A percentile compares a stretch with the other conserved stretches of the same genome.
Conservation (phyloP, 176 grass and related monocot genomes). For the Dendrocalamus sinicus region DNA sequence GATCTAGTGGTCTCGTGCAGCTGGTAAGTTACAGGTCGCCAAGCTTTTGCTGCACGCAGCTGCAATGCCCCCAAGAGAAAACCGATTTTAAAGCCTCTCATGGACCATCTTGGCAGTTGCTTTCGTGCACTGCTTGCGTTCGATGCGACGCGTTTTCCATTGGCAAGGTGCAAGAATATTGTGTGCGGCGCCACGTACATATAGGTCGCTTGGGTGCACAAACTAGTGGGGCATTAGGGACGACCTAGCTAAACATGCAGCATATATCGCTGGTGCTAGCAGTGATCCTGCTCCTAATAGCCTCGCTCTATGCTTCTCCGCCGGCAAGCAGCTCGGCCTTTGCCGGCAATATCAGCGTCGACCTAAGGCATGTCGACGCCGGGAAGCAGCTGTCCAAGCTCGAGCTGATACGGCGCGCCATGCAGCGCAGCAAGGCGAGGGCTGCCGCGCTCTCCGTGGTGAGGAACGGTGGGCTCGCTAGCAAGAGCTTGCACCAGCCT, state of each 20-base stretch:
- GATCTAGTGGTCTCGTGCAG: background rate
- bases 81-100: conserved; percentile 10
- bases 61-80: background rate
- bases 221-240: background rate
- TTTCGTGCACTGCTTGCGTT: conserved; percentile 33
- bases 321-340: conserved; percentile 12
- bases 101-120: conserved; percentile 40
- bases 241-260: conserved; percentile 24
- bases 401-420: conserved; percentile 58
- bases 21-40: conserved; percentile 56
- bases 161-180: conserved; percentile 44
- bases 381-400: conserved; percentile 43
- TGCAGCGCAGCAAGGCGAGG: conserved; percentile 52
- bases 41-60: conserved; percentile 6
- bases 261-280: background rate
- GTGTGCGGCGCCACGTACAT: conserved; percentile 15
- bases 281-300: background rate
- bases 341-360: conserved; percentile 33
- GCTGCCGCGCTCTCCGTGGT: conserved; percentile 45
- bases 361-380: conserved; percentile 57
- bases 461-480: background rate
- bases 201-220: background rate
- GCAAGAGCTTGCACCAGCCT: background rate
- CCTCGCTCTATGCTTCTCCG: background rate
- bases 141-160: conserved; percentile 32